phyloP scores from a whole-genome alignment of 345 rosid genomes.

The Euphorbia pulcherrima region DNA sequence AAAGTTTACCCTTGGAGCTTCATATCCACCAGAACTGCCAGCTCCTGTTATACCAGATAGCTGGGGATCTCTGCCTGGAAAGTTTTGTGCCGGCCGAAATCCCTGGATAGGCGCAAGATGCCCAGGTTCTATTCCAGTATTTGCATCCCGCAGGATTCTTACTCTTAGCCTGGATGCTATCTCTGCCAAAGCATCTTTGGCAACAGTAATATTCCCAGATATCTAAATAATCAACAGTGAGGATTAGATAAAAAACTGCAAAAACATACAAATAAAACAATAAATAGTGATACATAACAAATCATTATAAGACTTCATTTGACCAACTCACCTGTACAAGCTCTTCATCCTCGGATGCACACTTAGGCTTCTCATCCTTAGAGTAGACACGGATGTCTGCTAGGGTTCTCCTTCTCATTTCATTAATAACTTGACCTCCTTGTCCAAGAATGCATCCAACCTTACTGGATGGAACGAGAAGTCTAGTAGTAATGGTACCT shows the following conservation, averaged over 20 bases:
- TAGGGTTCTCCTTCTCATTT: slow-evolving; percentile 57
- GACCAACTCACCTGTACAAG: slow-evolving; percentile 47
- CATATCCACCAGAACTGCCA: slow-evolving; percentile 38
- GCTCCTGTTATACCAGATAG: slow-evolving; percentile 28
- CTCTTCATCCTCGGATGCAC: slow-evolving; percentile 57
- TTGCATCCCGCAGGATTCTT: slow-evolving; percentile 48
- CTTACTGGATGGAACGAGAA: slow-evolving; percentile 57
- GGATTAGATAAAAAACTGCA: neutral
- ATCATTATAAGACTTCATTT: neutral
- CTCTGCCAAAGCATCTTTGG: slow-evolving; percentile 56
- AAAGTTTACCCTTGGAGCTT: slow-evolving; percentile 35
- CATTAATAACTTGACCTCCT: slow-evolving; percentile 58
- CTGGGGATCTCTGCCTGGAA: slow-evolving; percentile 28
- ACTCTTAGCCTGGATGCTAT: slow-evolving; percentile 45
- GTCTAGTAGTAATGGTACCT: slow-evolving; percentile 40
- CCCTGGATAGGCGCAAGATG: slow-evolving; percentile 31
- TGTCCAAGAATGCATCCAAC: slow-evolving; percentile 62
- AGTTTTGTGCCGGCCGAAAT: slow-evolving; percentile 30
- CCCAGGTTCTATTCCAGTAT: slow-evolving; percentile 36
- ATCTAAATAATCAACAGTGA: slow-evolving; percentile 31
- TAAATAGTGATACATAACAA: slow-evolving; percentile 1
- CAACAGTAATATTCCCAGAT: slow-evolving; percentile 47
- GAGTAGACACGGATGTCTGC: slow-evolving; percentile 56
- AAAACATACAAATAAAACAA: neutral
- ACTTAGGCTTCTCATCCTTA: slow-evolving; percentile 51